phyloP scores from a whole-genome alignment of 306 rosid genomes.

The apple (Malus domestica) region ASM211411v1 NC_041803.1:4914501-4915000 shows the following conservation, averaged over 20 bases:
- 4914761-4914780: neutral
- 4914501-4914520: too few species aligned
- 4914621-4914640: neutral
- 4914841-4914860: constrained; percentile 43
- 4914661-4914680: neutral
- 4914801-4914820: constrained; percentile 81
- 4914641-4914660: neutral
- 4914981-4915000: constrained; percentile 26
- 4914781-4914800: neutral
- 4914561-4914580: neutral
- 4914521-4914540: too few species aligned
- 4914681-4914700: neutral
- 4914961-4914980: constrained; percentile 44
- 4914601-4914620: neutral
- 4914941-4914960: constrained; percentile 58
- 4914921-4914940: constrained; percentile 71
- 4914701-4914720: too few species aligned
- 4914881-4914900: constrained; percentile 52
- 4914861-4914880: constrained; percentile 56
- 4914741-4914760: neutral
- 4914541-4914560: fast-evolving
- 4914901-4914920: constrained; percentile 62
- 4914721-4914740: too few species aligned
- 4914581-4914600: neutral
- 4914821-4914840: constrained; percentile 67